phyloP scores from a whole-genome alignment of 768 basidiomycete genomes.

The Lepiota venenata region DNA sequence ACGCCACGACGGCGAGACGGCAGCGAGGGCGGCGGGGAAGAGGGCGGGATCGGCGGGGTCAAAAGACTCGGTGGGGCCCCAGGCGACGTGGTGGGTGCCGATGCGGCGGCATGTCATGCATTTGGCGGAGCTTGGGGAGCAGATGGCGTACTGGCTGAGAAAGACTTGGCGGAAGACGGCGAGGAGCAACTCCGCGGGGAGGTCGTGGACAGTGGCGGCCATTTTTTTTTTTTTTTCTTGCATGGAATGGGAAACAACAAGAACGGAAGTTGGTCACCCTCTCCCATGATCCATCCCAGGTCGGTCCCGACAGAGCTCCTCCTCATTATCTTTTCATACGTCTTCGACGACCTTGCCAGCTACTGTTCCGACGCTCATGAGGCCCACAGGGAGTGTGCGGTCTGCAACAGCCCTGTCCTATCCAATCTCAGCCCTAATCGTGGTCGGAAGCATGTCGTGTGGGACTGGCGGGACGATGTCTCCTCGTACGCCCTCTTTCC shows the following conservation, averaged over 20 bases:
- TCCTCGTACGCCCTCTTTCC: conserved; percentile 9
- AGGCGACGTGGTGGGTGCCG: conserved; percentile 7
- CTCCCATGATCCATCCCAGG: neutral
- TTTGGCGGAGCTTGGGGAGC: neutral
- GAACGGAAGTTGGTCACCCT: too few species aligned
- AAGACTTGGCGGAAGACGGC: conserved; percentile 11
- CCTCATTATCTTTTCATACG: conserved; percentile 11
- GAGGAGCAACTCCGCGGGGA: conserved; percentile 13
- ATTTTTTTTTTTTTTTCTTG: too few species aligned
- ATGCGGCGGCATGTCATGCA: conserved; percentile 2
- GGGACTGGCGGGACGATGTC: conserved; percentile 5
- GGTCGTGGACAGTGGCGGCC: neutral
- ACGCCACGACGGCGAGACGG: conserved; percentile 9
- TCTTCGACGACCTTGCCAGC: conserved; percentile 2
- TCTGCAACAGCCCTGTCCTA: neutral
- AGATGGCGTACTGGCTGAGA: neutral
- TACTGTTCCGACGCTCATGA: neutral
- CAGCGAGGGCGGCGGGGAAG: conserved; percentile 11
- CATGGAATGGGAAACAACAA: too few species aligned
- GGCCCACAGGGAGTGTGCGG: neutral
- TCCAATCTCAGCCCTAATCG: too few species aligned
- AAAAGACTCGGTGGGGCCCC: neutral
- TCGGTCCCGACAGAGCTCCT: conserved; percentile 11
- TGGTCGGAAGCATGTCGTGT: neutral
- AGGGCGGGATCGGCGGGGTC: neutral